These are phyloP conservation scores for Solanum gandarillasii DNA, from an alignment of 257 asterid genomes.

Conservation along the genomic window DNA sequence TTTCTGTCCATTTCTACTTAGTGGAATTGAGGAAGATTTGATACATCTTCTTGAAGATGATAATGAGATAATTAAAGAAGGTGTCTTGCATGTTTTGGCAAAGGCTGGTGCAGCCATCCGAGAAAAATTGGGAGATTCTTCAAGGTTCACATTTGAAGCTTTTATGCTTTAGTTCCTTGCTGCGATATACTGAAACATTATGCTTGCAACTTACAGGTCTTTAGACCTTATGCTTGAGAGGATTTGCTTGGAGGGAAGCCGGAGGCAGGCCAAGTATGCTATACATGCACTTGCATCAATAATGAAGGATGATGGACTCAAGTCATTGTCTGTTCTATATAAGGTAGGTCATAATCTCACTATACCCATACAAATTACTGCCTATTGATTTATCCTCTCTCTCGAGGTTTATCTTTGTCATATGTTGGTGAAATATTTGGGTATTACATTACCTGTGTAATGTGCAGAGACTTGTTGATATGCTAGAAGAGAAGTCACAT, in stretches of 20 bases:
- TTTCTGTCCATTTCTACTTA: constrained; percentile 73
- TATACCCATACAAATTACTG: not conserved
- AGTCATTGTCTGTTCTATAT: constrained; percentile 97
- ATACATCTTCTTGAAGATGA: constrained; percentile 90
- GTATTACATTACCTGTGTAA: not conserved
- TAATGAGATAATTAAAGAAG: constrained; percentile 94
- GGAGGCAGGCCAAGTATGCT: constrained; percentile 98
- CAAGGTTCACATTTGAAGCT: constrained; percentile 37
- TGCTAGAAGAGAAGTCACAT: constrained; percentile 85
- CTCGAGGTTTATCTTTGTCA: not conserved
- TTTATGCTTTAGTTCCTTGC: not conserved
- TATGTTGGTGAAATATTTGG: not conserved
- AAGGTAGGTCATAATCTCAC: constrained; percentile 39
- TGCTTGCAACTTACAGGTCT: constrained; percentile 44
- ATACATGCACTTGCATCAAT: constrained; percentile 97
- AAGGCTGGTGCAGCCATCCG: constrained; percentile 98
- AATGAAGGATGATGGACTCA: constrained; percentile 97
- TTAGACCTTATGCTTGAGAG: constrained; percentile 96
- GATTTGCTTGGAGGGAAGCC: constrained; percentile 93
- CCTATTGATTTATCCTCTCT: not conserved
- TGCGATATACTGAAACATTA: constrained; percentile 4
- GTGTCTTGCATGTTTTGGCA: constrained; percentile 89
- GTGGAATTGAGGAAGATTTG: constrained; percentile 85
- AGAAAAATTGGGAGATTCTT: constrained; percentile 87
- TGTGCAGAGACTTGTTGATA: constrained; percentile 84